A percentile compares a stretch with the other conserved stretches of the same genome.
phyloP scores from a whole-genome alignment of 2,329 filamentous ascomycete species.

The Biscogniauxia marginata region DNA sequence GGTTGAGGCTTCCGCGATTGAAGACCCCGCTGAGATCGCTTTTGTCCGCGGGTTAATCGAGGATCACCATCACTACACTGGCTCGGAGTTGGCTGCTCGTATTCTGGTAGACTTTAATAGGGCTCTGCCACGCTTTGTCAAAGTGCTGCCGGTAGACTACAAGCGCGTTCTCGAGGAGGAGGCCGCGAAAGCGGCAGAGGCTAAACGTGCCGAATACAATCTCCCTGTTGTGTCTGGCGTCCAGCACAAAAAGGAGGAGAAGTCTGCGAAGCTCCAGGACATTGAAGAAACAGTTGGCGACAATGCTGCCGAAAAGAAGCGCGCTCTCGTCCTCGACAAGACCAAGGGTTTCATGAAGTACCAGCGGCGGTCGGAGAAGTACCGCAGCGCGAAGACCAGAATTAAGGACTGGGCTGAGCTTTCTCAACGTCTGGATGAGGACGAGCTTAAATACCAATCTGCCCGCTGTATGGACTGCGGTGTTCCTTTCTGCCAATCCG shows the following conservation, averaged over 20 bases:
- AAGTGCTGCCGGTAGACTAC: constrained; percentile 92
- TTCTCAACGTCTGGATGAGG: constrained; percentile 81
- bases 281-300: constrained; percentile 91
- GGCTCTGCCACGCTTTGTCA: constrained; percentile 85
- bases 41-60: constrained; percentile 89
- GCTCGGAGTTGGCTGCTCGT: constrained; percentile 88
- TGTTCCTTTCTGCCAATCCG: constrained; percentile 96
- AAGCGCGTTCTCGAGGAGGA: constrained; percentile 89
- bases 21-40: constrained; percentile 85
- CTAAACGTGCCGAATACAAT: constrained; percentile 80
- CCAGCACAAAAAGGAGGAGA: constrained; percentile 63
- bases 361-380: constrained; percentile 88
- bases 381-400: constrained; percentile 77
- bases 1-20: constrained; percentile 84
- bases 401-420: constrained; percentile 94
- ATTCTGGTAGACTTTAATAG: constrained; percentile 94
- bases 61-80: constrained; percentile 97
- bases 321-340: constrained; percentile 92
- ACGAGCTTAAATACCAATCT: constrained; percentile 94
- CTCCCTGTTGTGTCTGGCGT: constrained; percentile 74
- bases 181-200: constrained; percentile 78
- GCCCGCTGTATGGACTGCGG: constrained; percentile 98
- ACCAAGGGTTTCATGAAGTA: constrained; percentile 98
- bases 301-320: constrained; percentile 82
- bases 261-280: constrained; percentile 70